Conservation (phyloP, 2,329 filamentous ascomycete genomes). For the Whalleya microplaca region DNA sequence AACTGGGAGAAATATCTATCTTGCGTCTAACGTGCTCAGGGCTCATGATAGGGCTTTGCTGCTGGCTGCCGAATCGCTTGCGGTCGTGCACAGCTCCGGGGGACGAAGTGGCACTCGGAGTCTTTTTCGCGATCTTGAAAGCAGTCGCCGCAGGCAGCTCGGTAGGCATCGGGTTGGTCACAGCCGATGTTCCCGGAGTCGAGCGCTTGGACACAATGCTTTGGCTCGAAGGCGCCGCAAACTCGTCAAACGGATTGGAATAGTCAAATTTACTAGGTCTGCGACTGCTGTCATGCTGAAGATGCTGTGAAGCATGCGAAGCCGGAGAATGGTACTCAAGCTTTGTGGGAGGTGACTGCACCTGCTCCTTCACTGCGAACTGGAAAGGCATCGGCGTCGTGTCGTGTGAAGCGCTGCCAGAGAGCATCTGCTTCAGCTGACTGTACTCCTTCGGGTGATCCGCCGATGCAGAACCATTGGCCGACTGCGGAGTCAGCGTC, state of each 20-base stretch:
- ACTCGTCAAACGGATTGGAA: conserved; percentile 48
- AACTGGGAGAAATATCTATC: conserved; percentile 36
- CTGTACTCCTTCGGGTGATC: conserved; percentile 34
- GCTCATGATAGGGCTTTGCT: conserved; percentile 49
- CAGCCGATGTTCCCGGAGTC: conserved; percentile 36
- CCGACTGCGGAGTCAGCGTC: conserved; percentile 51
- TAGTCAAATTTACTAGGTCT: conserved; percentile 40
- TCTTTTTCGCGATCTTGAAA: conserved; percentile 58
- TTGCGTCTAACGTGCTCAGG: conserved; percentile 46
- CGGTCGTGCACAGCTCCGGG: conserved; percentile 47
- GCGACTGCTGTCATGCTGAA: conserved; percentile 30
- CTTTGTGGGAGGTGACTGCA: conserved; percentile 31
- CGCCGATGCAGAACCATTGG: conserved; percentile 37
- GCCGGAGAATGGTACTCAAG: conserved; percentile 35
- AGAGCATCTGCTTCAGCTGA: conserved; percentile 22
- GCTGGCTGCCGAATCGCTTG: conserved; percentile 45
- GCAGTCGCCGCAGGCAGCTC: conserved; percentile 39
- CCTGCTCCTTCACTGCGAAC: conserved; percentile 25
- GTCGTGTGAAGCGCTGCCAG: conserved; percentile 31
- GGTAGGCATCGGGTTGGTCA: conserved; percentile 31
- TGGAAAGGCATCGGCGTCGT: conserved; percentile 32
- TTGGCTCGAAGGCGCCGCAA: conserved; percentile 43
- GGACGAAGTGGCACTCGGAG: conserved; percentile 41
- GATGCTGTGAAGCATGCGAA: conserved; percentile 34
- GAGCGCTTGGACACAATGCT: conserved; percentile 47